Percentiles rank a stretch among this genome's conserved stretches.
Conservation (phyloP, 345 rosid species). For the Populus tremula region DNA sequence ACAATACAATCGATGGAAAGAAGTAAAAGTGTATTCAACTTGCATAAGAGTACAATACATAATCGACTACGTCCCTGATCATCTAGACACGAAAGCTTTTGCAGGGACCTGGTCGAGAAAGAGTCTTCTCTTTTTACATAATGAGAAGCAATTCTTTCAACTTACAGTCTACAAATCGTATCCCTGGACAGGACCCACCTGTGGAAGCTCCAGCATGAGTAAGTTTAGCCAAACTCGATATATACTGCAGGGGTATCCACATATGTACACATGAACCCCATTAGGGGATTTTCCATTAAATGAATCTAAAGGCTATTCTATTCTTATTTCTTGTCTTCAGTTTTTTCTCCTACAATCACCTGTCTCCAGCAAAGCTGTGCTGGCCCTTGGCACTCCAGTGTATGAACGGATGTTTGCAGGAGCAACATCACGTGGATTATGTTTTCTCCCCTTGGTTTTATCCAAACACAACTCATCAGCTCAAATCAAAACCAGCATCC, state of each 20-base stretch:
- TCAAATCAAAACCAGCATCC: conserved; percentile 97
- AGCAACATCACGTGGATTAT: neutral
- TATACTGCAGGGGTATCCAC: neutral
- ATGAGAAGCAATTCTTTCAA: neutral
- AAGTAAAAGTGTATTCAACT: neutral
- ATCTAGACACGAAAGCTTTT: neutral
- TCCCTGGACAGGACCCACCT: neutral
- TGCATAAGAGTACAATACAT: too few relatives aligned
- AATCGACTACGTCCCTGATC: too few relatives aligned
- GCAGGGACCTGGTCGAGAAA: neutral
- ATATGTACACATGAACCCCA: conserved; percentile 16
- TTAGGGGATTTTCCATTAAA: neutral
- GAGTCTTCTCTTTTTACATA: conserved; percentile 5
- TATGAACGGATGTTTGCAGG: neutral
- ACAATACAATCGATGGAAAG: neutral
- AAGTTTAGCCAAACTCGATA: neutral
- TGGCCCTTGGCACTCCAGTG: neutral
- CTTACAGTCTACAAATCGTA: neutral
- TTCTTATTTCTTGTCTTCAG: neutral
- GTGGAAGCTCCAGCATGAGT: neutral
- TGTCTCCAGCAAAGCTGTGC: too few relatives aligned
- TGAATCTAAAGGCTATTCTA: neutral
- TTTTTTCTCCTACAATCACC: neutral
- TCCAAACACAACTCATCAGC: conserved; percentile 41
- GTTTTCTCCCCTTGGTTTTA: neutral